Evolutionary conservation across 2,329 filamentous ascomycete species (phyloP).

Genomic region (Pseudogymnoascus sp.): DNA sequence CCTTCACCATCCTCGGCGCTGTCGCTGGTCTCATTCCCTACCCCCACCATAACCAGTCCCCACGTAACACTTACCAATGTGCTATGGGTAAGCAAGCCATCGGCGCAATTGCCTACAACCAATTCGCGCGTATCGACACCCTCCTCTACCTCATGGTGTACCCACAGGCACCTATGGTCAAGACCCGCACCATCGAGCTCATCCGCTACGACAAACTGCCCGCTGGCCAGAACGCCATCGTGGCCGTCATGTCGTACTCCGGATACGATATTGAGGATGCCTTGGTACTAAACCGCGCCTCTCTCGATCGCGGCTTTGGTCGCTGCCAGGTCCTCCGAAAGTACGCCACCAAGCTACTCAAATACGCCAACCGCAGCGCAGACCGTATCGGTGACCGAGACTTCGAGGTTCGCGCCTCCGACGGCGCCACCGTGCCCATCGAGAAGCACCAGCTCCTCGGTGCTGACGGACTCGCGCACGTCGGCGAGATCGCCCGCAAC

Average conservation of each 20-base stretch:
- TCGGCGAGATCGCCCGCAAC: conserved; percentile 67
- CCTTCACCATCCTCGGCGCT: conserved; percentile 90
- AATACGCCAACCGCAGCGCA: conserved; percentile 72
- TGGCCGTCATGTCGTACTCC: conserved; percentile 98
- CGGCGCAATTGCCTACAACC: conserved; percentile 94
- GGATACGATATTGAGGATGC: conserved; percentile 99
- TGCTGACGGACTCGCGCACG: conserved; percentile 77
- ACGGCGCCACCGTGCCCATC: conserved; percentile 51
- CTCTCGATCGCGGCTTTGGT: conserved; percentile 88
- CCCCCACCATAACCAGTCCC: conserved; percentile 97
- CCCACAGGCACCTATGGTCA: conserved; percentile 94
- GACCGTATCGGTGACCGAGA: conserved; percentile 57
- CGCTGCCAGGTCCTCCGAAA: conserved; percentile 98
- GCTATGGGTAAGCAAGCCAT: conserved; percentile 99
- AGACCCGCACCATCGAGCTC: conserved; percentile 91
- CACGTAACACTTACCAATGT: conserved; percentile 96
- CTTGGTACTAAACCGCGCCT: conserved; percentile 91
- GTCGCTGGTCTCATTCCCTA: conserved; percentile 96
- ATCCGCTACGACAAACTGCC: conserved; percentile 96
- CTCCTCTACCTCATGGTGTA: conserved; percentile 95
- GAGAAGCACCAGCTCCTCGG: conserved; percentile 68
- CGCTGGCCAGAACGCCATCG: conserved; percentile 91
- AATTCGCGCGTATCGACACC: conserved; percentile 94
- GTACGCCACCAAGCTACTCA: conserved; percentile 75
- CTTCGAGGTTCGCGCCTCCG: conserved; percentile 42